These are phyloP conservation scores for Nepenthes gracilis DNA, from an alignment of 148 eudicot species.

Conservation along the genomic window DNA sequence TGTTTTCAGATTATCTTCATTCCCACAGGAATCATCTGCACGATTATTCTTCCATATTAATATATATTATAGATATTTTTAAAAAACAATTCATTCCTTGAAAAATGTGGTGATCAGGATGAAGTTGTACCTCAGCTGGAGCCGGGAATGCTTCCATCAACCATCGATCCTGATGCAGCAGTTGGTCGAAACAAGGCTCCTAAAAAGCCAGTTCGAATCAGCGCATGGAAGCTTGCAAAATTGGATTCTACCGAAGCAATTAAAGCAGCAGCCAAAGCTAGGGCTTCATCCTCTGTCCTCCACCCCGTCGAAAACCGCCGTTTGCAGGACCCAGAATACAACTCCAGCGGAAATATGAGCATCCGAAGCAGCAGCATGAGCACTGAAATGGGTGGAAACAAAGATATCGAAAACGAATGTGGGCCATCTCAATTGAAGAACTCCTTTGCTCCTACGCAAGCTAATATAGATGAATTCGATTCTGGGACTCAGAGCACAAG, in stretches of 20 bases:
- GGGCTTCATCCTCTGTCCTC: conserved; percentile 90
- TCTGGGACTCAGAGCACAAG: conserved; percentile 79
- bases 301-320: conserved; percentile 60
- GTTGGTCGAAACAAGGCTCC: conserved; percentile 38
- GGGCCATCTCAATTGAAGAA: conserved; percentile 35
- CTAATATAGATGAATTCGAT: conserved; percentile 77
- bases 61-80: too few species aligned
- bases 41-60: too few species aligned
- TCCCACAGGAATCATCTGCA: too few species aligned
- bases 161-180: conserved; percentile 81
- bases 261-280: conserved; percentile 92
- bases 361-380: conserved; percentile 83
- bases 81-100: too few species aligned
- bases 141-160: conserved; percentile 93
- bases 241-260: conserved; percentile 72
- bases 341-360: conserved; percentile 83
- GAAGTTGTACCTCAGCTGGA: conserved; percentile 94
- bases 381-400: conserved; percentile 48
- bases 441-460: conserved; percentile 60
- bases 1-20: too few species aligned
- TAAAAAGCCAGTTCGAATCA: conserved; percentile 53
- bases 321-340: conserved; percentile 30
- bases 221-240: conserved; percentile 96
- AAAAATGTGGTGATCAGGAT: conserved; percentile 38
- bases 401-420: conserved; percentile 37